These are phyloP conservation scores for Populus tremula DNA, from an alignment of 345 rosid species.

Conservation along the genomic window DNA sequence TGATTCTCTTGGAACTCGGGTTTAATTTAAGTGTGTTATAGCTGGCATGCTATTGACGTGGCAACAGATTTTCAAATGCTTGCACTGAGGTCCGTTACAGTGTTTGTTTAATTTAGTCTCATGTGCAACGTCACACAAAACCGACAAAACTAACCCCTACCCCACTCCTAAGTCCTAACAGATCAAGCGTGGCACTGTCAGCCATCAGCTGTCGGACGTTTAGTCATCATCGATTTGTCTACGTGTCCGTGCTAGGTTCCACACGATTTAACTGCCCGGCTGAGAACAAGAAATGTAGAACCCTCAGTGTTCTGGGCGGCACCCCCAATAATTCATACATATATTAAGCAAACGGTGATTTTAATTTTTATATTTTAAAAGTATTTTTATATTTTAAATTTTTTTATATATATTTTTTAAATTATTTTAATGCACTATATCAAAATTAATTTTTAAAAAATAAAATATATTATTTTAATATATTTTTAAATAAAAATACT, in stretches of 20 bases:
- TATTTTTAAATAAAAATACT: no score
- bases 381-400: no score
- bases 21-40: constrained; percentile 30
- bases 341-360: no score
- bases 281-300: neutral
- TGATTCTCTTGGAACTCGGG: constrained; percentile 44
- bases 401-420: no score
- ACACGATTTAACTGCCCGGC: neutral
- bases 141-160: constrained; percentile 20
- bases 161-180: neutral
- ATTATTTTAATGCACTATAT: no score
- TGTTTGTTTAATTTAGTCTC: neutral
- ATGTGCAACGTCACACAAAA: constrained; percentile 21
- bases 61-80: constrained; percentile 10
- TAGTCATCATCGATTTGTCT: neutral
- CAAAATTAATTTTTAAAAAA: no score
- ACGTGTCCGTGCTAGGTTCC: neutral
- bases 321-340: no score
- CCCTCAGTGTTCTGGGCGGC: no score
- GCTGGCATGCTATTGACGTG: constrained; percentile 47
- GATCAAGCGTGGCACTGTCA: constrained; percentile 6
- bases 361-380: no score
- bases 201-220: constrained; percentile 11
- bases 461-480: no score
- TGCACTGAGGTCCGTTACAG: constrained; percentile 36